Evolutionary conservation across 1,284 basidiomycete species (phyloP).

Genomic region (Sporisorium exsertum): DNA sequence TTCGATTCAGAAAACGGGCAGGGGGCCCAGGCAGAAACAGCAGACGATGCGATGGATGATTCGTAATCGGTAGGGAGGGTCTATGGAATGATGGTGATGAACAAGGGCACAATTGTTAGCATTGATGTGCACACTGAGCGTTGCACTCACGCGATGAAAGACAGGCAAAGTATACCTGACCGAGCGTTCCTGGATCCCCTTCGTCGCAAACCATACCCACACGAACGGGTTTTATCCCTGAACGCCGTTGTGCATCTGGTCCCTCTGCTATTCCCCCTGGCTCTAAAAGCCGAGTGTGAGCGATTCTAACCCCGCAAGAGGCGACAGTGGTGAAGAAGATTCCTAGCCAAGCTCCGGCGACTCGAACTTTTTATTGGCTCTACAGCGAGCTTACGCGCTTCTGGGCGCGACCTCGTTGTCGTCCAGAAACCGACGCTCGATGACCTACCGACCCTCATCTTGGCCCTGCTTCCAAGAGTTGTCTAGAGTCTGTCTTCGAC

Average conservation of each 20-base stretch:
- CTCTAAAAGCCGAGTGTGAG: neutral
- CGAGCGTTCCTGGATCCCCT: conserved; percentile 40
- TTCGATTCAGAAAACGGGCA: no score
- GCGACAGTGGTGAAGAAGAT: neutral
- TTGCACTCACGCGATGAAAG: no score
- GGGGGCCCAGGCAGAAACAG: no score
- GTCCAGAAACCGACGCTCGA: conserved; percentile 8
- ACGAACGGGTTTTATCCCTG: neutral
- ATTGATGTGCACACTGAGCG: no score
- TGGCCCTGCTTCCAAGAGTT: neutral
- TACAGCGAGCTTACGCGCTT: neutral
- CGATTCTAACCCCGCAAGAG: neutral
- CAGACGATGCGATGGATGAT: no score
- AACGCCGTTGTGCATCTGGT: neutral
- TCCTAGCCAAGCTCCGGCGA: neutral
- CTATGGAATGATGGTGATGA: no score
- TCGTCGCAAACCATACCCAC: conserved; percentile 5
- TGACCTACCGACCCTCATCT: neutral
- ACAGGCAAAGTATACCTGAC: no score
- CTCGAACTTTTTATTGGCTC: neutral
- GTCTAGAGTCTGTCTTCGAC: neutral
- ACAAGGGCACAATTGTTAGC: no score
- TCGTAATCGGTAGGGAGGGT: no score
- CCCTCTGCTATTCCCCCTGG: neutral
- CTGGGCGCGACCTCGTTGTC: neutral